A percentile compares a stretch with the other conserved stretches of the same genome.
phyloP scores from a whole-genome alignment of 495 filamentous ascomycete genomes.

The Penicillium maclennaniae region DNA sequence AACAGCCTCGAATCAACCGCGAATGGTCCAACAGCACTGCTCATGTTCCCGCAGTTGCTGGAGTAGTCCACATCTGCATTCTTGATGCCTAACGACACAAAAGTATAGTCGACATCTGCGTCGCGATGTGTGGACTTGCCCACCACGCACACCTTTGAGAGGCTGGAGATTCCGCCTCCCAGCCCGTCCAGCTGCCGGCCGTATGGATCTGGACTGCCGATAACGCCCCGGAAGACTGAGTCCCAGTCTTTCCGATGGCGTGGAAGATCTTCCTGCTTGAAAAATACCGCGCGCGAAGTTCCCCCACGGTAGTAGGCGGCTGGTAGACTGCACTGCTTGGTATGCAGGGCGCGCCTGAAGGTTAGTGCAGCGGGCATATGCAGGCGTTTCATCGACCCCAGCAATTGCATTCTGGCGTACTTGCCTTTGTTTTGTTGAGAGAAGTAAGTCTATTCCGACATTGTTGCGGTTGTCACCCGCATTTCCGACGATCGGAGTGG shows the following conservation, averaged over 20 bases:
- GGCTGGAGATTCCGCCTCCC: conserved; percentile 64
- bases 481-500: not conserved
- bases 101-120: conserved; percentile 69
- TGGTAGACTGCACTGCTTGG: conserved; percentile 43
- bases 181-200: conserved; percentile 69
- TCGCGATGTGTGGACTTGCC: conserved; percentile 41
- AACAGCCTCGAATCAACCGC: conserved; percentile 55
- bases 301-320: conserved; percentile 72
- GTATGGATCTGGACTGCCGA: conserved; percentile 67
- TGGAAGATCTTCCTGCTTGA: conserved; percentile 52
- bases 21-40: conserved; percentile 61
- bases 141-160: conserved; percentile 69
- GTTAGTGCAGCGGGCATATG: not conserved
- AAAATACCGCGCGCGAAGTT: conserved; percentile 65
- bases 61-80: conserved; percentile 57
- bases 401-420: not conserved
- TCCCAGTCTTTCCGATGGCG: conserved; percentile 46
- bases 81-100: conserved; percentile 62
- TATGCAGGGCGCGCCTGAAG: not conserved
- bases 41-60: conserved; percentile 76
- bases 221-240: conserved; percentile 54
- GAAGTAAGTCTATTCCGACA: not conserved
- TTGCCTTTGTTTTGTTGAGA: not conserved
- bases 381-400: not conserved
- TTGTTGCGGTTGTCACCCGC: not conserved